Evolutionary conservation across 208 protist species (phyloP), one percentile per base, ranked within the genome.

Genomic region (Acanthamoeba healyi): DNA sequence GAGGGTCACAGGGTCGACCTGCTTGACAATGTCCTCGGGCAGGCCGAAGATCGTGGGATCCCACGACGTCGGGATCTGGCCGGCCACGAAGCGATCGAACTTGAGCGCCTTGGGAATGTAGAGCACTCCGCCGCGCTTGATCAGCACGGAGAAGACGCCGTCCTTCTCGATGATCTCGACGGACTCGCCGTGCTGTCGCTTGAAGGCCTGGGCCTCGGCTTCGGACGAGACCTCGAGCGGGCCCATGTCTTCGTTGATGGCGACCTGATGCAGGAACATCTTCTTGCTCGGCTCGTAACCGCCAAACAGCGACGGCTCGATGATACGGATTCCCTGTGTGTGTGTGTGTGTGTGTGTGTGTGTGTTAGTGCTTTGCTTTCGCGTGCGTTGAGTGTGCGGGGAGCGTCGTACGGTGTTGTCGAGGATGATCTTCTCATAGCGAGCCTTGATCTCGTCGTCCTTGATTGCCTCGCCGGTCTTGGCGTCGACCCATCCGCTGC

Each of bases 1-100:
- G 32, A 98, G 95, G 34, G 97, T 98, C 70, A 98, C 92, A 32
- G 97, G 96, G 92, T 98, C 97, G 29, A 98, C 96, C 92, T 97
- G 95, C 32, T 95, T 94, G 26, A 92, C 51, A 34, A 97, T 95
- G 56, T 97, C 95, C 12, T 94, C 93, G 19, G 93, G 93, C 17
- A 96, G 40, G 82, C 95, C 95, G 36, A 95, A 95, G 36, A 79
- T 94, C 46, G 65, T 24, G 24, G 95, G 89, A 49, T 96, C 77
- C 95, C 95, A 96, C 26, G 93, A 90, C 6, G 95, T 97, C 7
- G 95, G 95, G 63, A 97, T 84, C 86, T 98, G 97, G 15, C 97
- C 97, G 49, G 97, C 97, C 10, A 98, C 96, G 56, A 93, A 65
- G 10, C 97, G 95, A 84, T 96, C 91, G 95, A 98, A 98, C 22